phyloP scores from a whole-genome alignment of 371 early-diverging fungal species.

The Paraphysoderma sedebokerense region DNA sequence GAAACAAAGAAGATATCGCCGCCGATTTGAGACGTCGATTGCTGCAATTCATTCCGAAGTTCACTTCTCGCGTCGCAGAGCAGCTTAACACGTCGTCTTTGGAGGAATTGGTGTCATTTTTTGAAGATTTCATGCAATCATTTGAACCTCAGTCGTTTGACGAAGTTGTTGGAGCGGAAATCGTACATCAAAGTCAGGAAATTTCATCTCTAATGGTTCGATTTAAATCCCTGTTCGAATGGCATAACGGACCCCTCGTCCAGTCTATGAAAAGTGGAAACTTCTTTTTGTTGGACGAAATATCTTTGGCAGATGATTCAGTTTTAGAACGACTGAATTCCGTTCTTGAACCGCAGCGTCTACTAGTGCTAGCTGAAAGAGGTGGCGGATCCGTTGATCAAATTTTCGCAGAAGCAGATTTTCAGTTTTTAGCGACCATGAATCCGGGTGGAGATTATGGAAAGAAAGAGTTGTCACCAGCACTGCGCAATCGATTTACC shows the following conservation, averaged over 20 bases:
- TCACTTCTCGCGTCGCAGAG: too few species aligned
- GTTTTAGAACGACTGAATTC: conserved; percentile 98
- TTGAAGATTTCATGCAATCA: background rate
- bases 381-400: conserved; percentile 55
- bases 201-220: background rate
- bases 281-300: conserved; percentile 96
- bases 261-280: conserved; percentile 88
- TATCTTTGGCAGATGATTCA: conserved; percentile 97
- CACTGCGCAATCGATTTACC: conserved; percentile 97
- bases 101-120: background rate
- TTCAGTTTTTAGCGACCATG: conserved; percentile 99
- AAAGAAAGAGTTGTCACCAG: conserved; percentile 98
- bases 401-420: conserved; percentile 47
- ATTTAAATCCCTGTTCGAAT: conserved; percentile 52
- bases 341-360: conserved; percentile 84
- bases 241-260: conserved; percentile 92
- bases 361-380: conserved; percentile 88
- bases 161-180: background rate
- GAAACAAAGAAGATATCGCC: conserved; percentile 35
- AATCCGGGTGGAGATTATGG: conserved; percentile 99
- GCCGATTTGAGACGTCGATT: conserved; percentile 24
- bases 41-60: too few species aligned
- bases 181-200: background rate
- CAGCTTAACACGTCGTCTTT: background rate
- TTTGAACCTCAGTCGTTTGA: background rate